Evolutionary conservation across 2,329 filamentous ascomycete genomes (phyloP), one percentile per base, ranked within the genome.

Genomic region (Neobulgaria alba): DNA sequence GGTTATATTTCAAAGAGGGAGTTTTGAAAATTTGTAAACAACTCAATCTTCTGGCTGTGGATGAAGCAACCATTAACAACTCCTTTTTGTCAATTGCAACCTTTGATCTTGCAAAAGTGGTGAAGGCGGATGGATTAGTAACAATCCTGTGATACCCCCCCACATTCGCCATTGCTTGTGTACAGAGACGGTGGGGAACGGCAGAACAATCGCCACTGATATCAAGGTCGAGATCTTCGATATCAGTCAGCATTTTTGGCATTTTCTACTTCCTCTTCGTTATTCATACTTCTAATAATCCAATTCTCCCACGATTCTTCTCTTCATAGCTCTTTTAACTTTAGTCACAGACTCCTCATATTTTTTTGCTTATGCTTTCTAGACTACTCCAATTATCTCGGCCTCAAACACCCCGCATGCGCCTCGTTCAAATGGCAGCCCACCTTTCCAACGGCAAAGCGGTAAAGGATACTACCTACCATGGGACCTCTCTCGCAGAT

Each of bases 381-480:
- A 49, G 42, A 52, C 32, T 51, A 15, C 37, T 56, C 16, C n/a
- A n/a, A n/a, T n/a, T n/a, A n/a, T 43, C 48, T 36, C 45, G 51
- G 38, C 45, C 51, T 42, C 34, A 34, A 14, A 33, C 54, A 54
- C 53, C 55, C 50, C 57, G 49, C 59, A 53, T 58, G 46, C 65
- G 65, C 50, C 56, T 69, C 34, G 53, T 54, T 36, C 65, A 66
- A 54, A 71, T 71, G 67, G 59, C 62, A 33, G 61, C 64, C 18
- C 66, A 70, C 45, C 42, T 68, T 29, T 63, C 61, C 4, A 50
- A 36, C 19, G 39, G 42, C 37, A 48, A 42, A 15, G 47, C 38
- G 15, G 37, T 39, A 9, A 54, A 51, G 34, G 42, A 43, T 33
- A 33, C 43, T 10, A 44, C 54, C 14, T 41, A 46, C 31, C 14